Base-by-base conservation (phyloP, 768 basidiomycete genomes). In the Mycena vulgaris region DNA sequence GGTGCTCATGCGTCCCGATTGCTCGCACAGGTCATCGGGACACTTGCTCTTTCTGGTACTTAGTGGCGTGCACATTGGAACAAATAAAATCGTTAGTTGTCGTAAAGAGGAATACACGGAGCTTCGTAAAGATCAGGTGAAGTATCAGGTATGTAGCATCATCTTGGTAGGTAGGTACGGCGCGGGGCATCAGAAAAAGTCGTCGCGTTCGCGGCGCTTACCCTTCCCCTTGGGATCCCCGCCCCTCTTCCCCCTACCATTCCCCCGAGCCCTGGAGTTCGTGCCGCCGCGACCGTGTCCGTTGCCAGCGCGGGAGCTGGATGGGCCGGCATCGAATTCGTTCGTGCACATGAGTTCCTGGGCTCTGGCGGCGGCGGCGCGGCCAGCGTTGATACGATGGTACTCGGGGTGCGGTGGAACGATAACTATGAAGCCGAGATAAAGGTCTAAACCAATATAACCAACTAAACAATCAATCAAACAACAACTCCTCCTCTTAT, bases 341-440 rank as follows among this genome's bases (percentile, higher is more conserved):
- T 30, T 19, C 5, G 19, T 28, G 52, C 52, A 19, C 52, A 53
- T 53, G 30, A 31, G 52, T 11, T 53, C 52, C 23, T 53, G 52
- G 21, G 52, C 52, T n/a, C 33, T 53, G 52, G 52, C 52, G 17
- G 52, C 52, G 30, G 52, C 52, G 52, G 52, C 52, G 19, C 52
- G 52, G 52, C 52, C n/a, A n/a, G n/a, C n/a, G n/a, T n/a, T n/a
- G n/a, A n/a, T n/a, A n/a, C n/a, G n/a, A n/a, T n/a, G n/a, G n/a
- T n/a, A n/a, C n/a, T n/a, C n/a, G n/a, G n/a, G n/a, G n/a, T n/a
- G n/a, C n/a, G n/a, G n/a, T n/a, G n/a, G n/a, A n/a, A n/a, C n/a
- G n/a, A n/a, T n/a, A n/a, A n/a, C n/a, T n/a, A n/a, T n/a, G n/a
- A n/a, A n/a, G n/a, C n/a, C n/a, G n/a, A n/a, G n/a, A n/a, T n/a